phyloP scores from a whole-genome alignment of 2,329 filamentous ascomycete genomes.

The Talaromyces pinophilus region DNA sequence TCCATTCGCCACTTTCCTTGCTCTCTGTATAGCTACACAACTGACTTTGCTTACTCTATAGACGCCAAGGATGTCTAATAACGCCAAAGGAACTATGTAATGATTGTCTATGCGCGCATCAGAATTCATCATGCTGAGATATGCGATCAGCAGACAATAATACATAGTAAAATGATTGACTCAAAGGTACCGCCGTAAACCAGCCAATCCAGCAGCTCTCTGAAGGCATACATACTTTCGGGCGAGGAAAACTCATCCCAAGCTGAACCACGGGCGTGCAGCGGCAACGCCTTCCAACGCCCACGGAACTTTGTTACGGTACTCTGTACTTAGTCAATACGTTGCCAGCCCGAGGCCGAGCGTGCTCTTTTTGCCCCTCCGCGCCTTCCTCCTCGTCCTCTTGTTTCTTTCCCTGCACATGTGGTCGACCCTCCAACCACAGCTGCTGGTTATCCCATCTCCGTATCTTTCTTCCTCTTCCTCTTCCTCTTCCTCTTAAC shows the following conservation, averaged over 20 bases:
- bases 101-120: background rate
- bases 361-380: conserved; percentile 3
- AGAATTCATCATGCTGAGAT: background rate
- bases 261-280: conserved; percentile 1
- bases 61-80: background rate
- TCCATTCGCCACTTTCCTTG: conserved; percentile 1
- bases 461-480: background rate
- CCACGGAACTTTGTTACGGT: background rate
- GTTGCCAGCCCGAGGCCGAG: background rate
- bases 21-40: background rate
- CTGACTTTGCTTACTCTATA: background rate
- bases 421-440: background rate
- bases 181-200: background rate
- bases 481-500: background rate
- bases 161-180: background rate
- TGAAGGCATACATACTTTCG: background rate
- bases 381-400: conserved; percentile 6
- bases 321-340: no score
- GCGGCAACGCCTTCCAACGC: background rate
- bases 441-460: background rate
- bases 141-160: background rate
- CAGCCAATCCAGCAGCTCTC: background rate
- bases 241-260: background rate
- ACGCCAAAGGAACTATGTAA: background rate
- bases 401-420: background rate